Conservation (phyloP, 805 yeast species). For the Tetrapisispora fleetii region DNA sequence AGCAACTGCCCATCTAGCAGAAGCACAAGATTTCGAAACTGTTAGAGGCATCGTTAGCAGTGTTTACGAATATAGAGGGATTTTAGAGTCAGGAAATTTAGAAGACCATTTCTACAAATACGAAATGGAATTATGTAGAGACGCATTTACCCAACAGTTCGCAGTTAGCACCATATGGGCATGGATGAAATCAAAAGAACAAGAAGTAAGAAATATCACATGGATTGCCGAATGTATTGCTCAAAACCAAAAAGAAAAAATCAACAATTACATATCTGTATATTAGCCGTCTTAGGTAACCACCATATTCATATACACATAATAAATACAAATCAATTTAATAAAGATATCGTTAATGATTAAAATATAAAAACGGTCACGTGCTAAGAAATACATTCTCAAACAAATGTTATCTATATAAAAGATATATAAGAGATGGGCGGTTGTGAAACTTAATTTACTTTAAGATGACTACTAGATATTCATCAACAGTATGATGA, state of each 20-base stretch:
- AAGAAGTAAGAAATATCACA: conserved; percentile 93
- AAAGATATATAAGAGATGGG: background rate
- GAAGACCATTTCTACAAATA: conserved; percentile 91
- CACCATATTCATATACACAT: no score
- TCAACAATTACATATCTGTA: conserved; percentile 82
- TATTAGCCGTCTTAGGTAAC: conserved; percentile 33
- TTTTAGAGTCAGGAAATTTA: conserved; percentile 50
- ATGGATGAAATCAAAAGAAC: conserved; percentile 92
- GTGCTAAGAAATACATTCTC: background rate
- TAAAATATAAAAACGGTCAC: background rate
- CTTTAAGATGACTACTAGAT: no score
- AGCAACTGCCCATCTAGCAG: conserved; percentile 54
- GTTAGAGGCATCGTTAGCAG: conserved; percentile 55
- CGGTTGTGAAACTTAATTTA: background rate
- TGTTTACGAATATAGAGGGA: conserved; percentile 53
- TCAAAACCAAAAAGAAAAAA: conserved; percentile 92
- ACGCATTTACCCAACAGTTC: conserved; percentile 95
- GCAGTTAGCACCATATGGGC: conserved; percentile 88
- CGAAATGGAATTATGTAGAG: conserved; percentile 86
- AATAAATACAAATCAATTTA: no score
- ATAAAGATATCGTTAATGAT: no score
- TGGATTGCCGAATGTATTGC: conserved; percentile 99
- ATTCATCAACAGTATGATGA: no score
- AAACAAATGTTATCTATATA: no score
- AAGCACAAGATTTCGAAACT: conserved; percentile 74